phyloP scores from a whole-genome alignment of 106 monocot species.

The Apostasia ramifera region DNA sequence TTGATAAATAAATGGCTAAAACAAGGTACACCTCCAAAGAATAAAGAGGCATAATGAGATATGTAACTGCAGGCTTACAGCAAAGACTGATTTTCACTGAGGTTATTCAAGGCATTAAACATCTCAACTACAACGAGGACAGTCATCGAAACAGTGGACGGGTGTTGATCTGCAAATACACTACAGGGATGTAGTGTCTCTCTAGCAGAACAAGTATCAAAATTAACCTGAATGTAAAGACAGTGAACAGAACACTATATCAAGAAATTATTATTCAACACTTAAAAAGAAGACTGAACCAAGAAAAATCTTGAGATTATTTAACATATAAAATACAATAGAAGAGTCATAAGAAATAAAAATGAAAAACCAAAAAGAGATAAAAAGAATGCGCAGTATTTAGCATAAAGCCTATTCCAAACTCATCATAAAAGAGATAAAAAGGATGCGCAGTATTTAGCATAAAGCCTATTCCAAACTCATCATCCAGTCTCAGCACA shows the following conservation, averaged over 20 bases:
- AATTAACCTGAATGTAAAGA: constrained; percentile 59
- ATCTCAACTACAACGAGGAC: constrained; percentile 99
- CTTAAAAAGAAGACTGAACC: background rate
- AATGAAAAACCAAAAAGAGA: background rate
- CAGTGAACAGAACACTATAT: background rate
- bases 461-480: background rate
- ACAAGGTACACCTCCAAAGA: background rate
- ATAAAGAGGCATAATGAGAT: background rate
- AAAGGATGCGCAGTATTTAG: background rate
- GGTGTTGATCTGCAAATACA: constrained; percentile 91
- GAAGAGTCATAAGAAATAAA: background rate
- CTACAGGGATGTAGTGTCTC: constrained; percentile 86
- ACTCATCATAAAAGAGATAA: background rate
- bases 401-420: background rate
- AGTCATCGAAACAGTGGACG: constrained; percentile 98
- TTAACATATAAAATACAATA: too few relatives aligned
- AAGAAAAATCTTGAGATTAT: too few relatives aligned
- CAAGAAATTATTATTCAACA: background rate
- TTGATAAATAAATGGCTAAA: too few relatives aligned
- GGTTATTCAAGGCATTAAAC: constrained; percentile 98
- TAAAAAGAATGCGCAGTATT: background rate
- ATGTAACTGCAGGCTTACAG: constrained; percentile 32
- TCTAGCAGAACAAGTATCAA: constrained; percentile 90
- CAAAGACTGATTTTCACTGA: constrained; percentile 99
- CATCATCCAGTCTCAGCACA: too few relatives aligned